Conservation (phyloP, 1,139 yeast genomes). For the Groenewaldozyma auringiensis region DNA sequence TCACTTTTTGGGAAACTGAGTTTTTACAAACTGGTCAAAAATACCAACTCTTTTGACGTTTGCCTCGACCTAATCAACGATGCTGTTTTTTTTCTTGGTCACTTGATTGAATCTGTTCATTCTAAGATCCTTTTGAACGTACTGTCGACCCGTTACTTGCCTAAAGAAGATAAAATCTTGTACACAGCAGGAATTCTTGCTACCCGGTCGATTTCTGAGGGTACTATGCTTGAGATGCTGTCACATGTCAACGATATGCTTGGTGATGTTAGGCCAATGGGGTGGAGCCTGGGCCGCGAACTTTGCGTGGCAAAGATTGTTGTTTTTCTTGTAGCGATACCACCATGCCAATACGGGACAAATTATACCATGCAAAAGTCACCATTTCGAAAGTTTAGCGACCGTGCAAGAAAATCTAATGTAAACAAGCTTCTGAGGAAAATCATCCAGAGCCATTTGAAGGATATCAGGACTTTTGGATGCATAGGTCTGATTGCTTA, state of each 20-base stretch:
- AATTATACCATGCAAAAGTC: background rate
- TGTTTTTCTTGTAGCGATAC: background rate
- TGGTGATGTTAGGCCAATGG: background rate
- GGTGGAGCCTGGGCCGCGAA: background rate
- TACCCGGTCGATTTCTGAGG: background rate
- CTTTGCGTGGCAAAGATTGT: background rate
- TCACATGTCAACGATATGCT: background rate
- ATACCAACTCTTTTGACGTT: background rate
- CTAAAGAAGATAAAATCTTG: background rate
- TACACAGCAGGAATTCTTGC: background rate
- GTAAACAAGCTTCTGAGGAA: background rate
- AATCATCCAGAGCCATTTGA: background rate
- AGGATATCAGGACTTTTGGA: background rate
- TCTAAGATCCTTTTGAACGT: background rate
- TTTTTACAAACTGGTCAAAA: background rate
- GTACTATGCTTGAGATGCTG: background rate
- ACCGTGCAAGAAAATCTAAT: background rate
- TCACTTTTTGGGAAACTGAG: background rate
- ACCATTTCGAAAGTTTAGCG: background rate
- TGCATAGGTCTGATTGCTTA: constrained; percentile 1
- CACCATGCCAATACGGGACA: background rate
- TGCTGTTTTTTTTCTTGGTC: background rate
- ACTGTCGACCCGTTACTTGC: background rate
- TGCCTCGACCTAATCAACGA: background rate
- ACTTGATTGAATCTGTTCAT: background rate